Conservation (phyloP, 139 green algal species). For the Chlamydomonas urium region DNA sequence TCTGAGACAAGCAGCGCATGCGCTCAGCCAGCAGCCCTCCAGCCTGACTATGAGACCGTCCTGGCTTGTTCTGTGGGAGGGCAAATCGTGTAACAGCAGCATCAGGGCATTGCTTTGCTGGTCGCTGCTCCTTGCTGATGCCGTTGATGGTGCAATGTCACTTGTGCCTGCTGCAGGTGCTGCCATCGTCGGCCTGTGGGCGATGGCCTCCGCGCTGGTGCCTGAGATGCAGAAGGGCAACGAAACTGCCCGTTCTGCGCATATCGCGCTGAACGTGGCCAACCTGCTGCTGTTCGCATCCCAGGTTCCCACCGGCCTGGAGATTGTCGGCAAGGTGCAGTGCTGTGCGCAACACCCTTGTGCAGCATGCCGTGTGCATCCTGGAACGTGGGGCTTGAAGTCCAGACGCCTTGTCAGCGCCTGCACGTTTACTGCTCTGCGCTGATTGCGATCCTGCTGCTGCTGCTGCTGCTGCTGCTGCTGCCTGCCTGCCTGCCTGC, state of each 20-base stretch:
- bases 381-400: neutral
- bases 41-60: neutral
- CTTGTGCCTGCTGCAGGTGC: constrained; percentile 58
- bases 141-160: too few species aligned
- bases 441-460: too few species aligned
- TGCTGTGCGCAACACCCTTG: too few species aligned
- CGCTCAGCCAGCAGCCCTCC: too few species aligned
- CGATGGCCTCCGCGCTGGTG: constrained; percentile 80
- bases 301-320: constrained; percentile 90
- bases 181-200: constrained; percentile 88
- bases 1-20: too few species aligned
- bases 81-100: too few species aligned
- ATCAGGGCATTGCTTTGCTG: too few species aligned
- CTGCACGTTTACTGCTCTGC: neutral
- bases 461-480: too few species aligned
- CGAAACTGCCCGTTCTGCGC: constrained; percentile 73
- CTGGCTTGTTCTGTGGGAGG: too few species aligned
- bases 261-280: constrained; percentile 89
- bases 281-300: constrained; percentile 88
- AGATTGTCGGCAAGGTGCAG: constrained; percentile 91
- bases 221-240: constrained; percentile 97
- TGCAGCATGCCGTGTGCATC: neutral
- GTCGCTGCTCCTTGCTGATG: too few species aligned
- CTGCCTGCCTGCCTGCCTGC: too few species aligned
- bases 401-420: neutral